Percentiles rank a stretch among this genome's conserved stretches.
Conservation (phyloP, 2,329 filamentous ascomycete species). For the Elsinoe arachidis region DNA sequence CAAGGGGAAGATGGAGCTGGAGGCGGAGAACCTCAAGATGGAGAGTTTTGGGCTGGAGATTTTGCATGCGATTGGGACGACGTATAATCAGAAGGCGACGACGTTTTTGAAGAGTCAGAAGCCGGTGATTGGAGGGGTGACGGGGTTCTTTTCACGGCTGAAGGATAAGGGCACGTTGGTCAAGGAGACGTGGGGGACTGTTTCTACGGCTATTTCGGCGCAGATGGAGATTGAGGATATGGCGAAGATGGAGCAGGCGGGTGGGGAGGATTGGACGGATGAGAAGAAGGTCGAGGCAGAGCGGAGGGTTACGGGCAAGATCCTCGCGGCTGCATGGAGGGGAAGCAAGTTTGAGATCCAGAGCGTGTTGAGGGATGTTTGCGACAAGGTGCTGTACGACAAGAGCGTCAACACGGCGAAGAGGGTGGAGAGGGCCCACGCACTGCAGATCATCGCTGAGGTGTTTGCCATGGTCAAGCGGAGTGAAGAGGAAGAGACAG, state of each 20-base stretch:
- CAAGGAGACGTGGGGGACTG: constrained; percentile 98
- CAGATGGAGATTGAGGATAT: constrained; percentile 99
- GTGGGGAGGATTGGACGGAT: constrained; percentile 96
- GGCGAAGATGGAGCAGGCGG: constrained; percentile 88
- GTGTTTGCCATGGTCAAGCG: constrained; percentile 71
- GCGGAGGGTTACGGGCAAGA: constrained; percentile 92
- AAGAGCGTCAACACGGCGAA: constrained; percentile 74
- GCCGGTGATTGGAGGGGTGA: constrained; percentile 72
- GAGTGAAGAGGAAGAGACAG: constrained; percentile 78
- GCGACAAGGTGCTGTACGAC: constrained; percentile 74
- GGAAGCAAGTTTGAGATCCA: constrained; percentile 98
- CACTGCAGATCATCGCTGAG: constrained; percentile 77
- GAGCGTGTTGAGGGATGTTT: constrained; percentile 87
- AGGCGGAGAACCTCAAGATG: constrained; percentile 98
- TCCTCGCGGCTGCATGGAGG: constrained; percentile 90
- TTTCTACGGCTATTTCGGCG: constrained; percentile 89
- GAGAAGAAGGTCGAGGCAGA: constrained; percentile 95
- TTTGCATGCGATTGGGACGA: constrained; percentile 84
- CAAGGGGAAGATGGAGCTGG: constrained; percentile 85
- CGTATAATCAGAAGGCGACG: constrained; percentile 80
- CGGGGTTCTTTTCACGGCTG: constrained; percentile 85
- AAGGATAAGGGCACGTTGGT: constrained; percentile 95
- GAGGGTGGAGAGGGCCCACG: constrained; percentile 82
- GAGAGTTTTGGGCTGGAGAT: constrained; percentile 97
- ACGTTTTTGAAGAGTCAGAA: constrained; percentile 90